Conservation (phyloP, 768 basidiomycete species). For the Cubamyces lactineus region DNA sequence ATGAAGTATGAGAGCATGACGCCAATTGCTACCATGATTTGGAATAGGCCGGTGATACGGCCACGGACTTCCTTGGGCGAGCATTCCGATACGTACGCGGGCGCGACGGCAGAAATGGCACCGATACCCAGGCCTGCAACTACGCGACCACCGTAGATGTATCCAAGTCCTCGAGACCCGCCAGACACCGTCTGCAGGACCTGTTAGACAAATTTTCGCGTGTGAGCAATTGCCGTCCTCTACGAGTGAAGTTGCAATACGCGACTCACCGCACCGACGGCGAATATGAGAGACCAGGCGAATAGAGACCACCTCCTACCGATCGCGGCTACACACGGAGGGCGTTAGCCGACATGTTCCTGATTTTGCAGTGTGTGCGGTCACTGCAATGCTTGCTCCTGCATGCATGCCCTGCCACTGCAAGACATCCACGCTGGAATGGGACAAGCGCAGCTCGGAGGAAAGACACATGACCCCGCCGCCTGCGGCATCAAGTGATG, state of each 20-base stretch:
- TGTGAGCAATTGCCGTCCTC: neutral
- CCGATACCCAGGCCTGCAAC: slow-evolving; percentile 83
- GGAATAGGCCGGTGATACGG: slow-evolving; percentile 83
- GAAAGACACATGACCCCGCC: neutral
- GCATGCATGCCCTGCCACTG: no score
- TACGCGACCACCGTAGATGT: slow-evolving; percentile 83
- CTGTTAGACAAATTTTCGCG: slow-evolving; percentile 36
- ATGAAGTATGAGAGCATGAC: slow-evolving; percentile 87
- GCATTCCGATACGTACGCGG: slow-evolving; percentile 86
- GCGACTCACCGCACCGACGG: slow-evolving; percentile 65
- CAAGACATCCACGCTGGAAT: neutral
- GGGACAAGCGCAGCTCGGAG: neutral
- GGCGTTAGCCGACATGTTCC: neutral
- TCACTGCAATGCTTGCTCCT: no score
- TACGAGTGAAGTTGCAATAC: neutral
- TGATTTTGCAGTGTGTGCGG: no score
- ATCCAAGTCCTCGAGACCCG: slow-evolving; percentile 56
- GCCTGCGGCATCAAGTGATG: neutral
- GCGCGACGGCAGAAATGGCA: slow-evolving; percentile 83
- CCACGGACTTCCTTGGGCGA: slow-evolving; percentile 86
- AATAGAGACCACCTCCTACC: slow-evolving; percentile 71
- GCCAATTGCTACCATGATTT: slow-evolving; percentile 86
- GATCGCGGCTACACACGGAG: slow-evolving; percentile 48
- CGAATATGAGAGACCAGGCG: slow-evolving; percentile 63
- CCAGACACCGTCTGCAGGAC: slow-evolving; percentile 71